Base-by-base conservation (phyloP, 345 rosid genomes). In the Syzygium aromaticum region DNA sequence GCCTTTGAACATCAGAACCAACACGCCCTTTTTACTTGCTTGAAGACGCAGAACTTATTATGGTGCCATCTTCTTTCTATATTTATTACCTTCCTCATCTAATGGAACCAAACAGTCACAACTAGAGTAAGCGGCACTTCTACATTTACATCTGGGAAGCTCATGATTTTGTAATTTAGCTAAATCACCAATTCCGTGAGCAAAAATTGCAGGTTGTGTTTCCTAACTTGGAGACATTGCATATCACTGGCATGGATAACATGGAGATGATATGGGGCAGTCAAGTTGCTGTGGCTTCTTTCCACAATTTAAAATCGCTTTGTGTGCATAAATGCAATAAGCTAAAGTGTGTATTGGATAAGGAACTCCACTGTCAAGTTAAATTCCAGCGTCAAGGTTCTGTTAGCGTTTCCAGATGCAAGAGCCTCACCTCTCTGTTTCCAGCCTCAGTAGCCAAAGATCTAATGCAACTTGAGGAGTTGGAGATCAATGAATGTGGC, bases 391-490 rank as follows among this genome's bases (percentile, higher is more conserved):
- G 5, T 56, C 27, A 22, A 56, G 5, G 1, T 56, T 56, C 27
- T 22, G 4, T 56, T 22, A 1, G n/a, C 2, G 0, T 56, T 56
- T 2, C 11, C 0, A 8, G 27, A 8, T 56, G 61, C 12, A 3
- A 56, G 61, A 9, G 0, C 61, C 11, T 56, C 27, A 56, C n/a
- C 27, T 22, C 5, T 9, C 1, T 56, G 12, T 56, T 10, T 56
- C 61, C n/a, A 23, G 2, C 61, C 27, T 56, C 27, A 56, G n/a
- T 56, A 54, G 59, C 59, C 3, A 21, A 11, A 56, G 27, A 56
- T 56, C 61, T 56, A 22, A 56, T 4, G 4, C 0, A 56, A 22
- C 61, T 54, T 54, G 59, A 54, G 59, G 59, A 54, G 27, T 54
- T 54, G 27, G 27, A 54, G 5, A 54, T 54, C 2, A 5, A 54